Conservation (phyloP, 805 yeast species). For the Saturnispora galanensis region DNA sequence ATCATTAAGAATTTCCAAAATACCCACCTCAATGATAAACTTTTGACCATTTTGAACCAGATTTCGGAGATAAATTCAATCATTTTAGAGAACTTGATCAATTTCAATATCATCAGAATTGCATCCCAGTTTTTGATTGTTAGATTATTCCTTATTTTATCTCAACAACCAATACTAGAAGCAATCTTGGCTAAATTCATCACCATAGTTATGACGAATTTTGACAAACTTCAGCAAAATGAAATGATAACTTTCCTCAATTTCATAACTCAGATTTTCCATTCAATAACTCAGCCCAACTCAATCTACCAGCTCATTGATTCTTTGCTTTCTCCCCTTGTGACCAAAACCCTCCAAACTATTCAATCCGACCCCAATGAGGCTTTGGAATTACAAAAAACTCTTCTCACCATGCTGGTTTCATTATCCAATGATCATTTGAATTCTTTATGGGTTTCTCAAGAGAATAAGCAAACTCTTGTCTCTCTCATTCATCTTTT, state of each 20-base stretch:
- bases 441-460: constrained; percentile 60
- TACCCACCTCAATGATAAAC: constrained; percentile 23
- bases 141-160: constrained; percentile 70
- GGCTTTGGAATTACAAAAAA: constrained; percentile 47
- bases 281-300: constrained; percentile 44
- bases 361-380: constrained; percentile 17
- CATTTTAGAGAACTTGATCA: constrained; percentile 66
- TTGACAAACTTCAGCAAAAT: constrained; percentile 44
- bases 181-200: constrained; percentile 58
- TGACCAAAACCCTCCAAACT: constrained; percentile 46
- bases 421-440: constrained; percentile 67
- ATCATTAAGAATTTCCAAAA: constrained; percentile 73
- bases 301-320: constrained; percentile 65
- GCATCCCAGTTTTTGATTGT: constrained; percentile 83
- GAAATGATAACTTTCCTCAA: constrained; percentile 77
- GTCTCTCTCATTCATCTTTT: constrained; percentile 54
- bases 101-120: constrained; percentile 64
- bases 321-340: constrained; percentile 64
- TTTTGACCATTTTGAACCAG: constrained; percentile 25
- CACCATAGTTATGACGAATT: constrained; percentile 48
- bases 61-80: constrained; percentile 71
- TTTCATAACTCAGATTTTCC: constrained; percentile 82
- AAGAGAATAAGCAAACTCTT: constrained; percentile 48
- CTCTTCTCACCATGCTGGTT: constrained; percentile 60
- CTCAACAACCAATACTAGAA: constrained; percentile 26